These are phyloP conservation scores for Ceratocystis destructans DNA, from an alignment of 2,329 filamentous ascomycete genomes.

Conservation along the genomic window DNA sequence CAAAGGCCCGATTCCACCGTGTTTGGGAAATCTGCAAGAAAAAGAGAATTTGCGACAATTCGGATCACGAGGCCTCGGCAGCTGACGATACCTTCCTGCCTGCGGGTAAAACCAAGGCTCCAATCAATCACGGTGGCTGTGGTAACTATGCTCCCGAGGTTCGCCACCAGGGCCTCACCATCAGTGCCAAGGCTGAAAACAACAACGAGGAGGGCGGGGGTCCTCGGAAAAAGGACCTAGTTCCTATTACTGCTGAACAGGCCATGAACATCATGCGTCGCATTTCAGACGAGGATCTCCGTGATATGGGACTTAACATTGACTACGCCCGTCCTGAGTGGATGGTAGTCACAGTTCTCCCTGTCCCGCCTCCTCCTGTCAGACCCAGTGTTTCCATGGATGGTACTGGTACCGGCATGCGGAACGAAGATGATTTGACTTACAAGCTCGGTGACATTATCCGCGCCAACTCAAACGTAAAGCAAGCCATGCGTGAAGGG, in stretches of 20 bases:
- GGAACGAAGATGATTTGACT: constrained; percentile 96
- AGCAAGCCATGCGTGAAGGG: constrained; percentile 79
- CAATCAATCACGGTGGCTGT: constrained; percentile 67
- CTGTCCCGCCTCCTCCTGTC: constrained; percentile 89
- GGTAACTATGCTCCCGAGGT: constrained; percentile 84
- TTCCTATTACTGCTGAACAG: constrained; percentile 67
- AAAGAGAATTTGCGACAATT: constrained; percentile 71
- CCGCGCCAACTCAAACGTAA: constrained; percentile 88
- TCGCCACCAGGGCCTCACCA: constrained; percentile 70
- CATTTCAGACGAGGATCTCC: constrained; percentile 68
- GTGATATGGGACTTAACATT: constrained; percentile 78
- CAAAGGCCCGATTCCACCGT: constrained; percentile 83
- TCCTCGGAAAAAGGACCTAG: constrained; percentile 62
- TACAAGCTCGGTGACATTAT: constrained; percentile 99
- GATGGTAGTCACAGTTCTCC: constrained; percentile 93
- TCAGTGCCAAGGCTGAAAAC: constrained; percentile 53
- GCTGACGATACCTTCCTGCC: constrained; percentile 56
- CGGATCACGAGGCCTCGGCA: constrained; percentile 53
- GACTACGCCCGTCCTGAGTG: constrained; percentile 95
- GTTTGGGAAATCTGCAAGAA: constrained; percentile 89
- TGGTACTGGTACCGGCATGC: constrained; percentile 78
- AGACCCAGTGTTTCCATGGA: constrained; percentile 96
- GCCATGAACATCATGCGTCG: constrained; percentile 76
- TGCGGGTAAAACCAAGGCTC: constrained; percentile 38
- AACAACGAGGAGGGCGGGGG: constrained; percentile 35